These are phyloP conservation scores for Echria macrotheca DNA, from an alignment of 495 filamentous ascomycete genomes.

Conservation along the genomic window DNA sequence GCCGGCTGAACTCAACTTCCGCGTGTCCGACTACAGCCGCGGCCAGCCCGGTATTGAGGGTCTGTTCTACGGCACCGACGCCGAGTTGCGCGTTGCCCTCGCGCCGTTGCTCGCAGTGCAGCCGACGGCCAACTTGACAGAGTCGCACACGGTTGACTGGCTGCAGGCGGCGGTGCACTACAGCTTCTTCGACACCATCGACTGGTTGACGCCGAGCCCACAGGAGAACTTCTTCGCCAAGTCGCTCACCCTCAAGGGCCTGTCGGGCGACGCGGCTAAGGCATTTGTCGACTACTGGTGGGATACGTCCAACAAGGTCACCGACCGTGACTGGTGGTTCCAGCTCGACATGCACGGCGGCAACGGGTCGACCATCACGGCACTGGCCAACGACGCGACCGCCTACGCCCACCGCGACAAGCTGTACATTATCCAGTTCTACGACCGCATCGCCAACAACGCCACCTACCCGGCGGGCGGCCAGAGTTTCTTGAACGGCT, in stretches of 20 bases:
- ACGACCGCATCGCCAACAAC: conserved; percentile 25
- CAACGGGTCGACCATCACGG: conserved; percentile 29
- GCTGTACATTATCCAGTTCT: conserved; percentile 35
- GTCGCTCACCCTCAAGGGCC: conserved; percentile 28
- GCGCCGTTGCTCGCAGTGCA: conserved; percentile 26
- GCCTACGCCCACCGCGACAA: conserved; percentile 37
- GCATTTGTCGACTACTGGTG: conserved; percentile 35
- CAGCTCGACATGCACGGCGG: conserved; percentile 36
- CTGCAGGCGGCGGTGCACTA: conserved; percentile 30
- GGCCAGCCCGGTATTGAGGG: conserved; percentile 29
- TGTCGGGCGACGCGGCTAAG: conserved; percentile 26
- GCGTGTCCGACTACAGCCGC: conserved; percentile 31
- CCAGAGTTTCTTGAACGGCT: conserved; percentile 27
- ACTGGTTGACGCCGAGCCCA: conserved; percentile 17
- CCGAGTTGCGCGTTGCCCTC: conserved; percentile 25
- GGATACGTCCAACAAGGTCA: conserved; percentile 26
- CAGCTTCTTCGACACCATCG: conserved; percentile 19
- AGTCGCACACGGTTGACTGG: conserved; percentile 25
- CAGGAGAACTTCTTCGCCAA: conserved; percentile 36
- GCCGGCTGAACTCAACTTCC: conserved; percentile 35
- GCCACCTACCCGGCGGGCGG: conserved; percentile 17
- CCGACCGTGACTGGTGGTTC: conserved; percentile 30
- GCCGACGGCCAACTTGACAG: conserved; percentile 17
- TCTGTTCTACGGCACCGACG: conserved; percentile 30
- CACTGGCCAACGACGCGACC: conserved; percentile 21